Evolutionary conservation across 2,329 filamentous ascomycete genomes (phyloP), one percentile per base, ranked within the genome.

Genomic region (Aureobasidium melanogenum): DNA sequence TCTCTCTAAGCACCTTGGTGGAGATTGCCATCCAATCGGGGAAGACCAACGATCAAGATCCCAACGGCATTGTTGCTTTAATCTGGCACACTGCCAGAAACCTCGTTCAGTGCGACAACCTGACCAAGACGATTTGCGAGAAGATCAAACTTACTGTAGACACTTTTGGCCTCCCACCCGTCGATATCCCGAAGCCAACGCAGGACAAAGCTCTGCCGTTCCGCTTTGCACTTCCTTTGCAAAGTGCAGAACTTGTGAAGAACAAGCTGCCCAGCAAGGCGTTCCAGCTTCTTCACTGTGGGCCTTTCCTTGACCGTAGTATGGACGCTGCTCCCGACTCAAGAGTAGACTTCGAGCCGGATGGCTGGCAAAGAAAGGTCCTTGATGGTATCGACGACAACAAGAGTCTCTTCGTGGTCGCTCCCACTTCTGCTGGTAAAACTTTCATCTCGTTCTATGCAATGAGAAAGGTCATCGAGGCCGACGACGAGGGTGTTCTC

Each of bases 361-460:
- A 93, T 74, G 82, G 81, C 3, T 93, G 88, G 89, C 88, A 93
- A 72, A 77, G 86, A 60, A 78, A 83, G 39, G 88, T 92, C 0
- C 77, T 93, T 0, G 87, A 93, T 64, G 82, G 84, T 41, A 85
- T 92, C 39, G 88, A 93, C 70, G 79, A 79, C 0, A 78, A 88
- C 59, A 82, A 85, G 65, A 90, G 87, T 66, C 75, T 90, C 0
- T 85, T 92, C 62, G 87, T 91, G 0, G 84, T 92, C 9, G 88
- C 88, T 0, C 88, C 88, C 0, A 93, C 88, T 0, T 89, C 85
- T 26, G 86, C 89, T 0, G 89, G 89, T 64, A 93, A 92, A 72
- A 93, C 88, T 0, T 93, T 92, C 71, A 92, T 92, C 62, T 88
- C 84, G 0, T 93, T 92, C 71, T 91, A 93, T 67, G 88, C 88